Percentiles rank a stretch among this genome's conserved stretches.
Evolutionary conservation across 192 early-diverging fungal species (phyloP).

Genomic region (Oehlia diaphana): DNA sequence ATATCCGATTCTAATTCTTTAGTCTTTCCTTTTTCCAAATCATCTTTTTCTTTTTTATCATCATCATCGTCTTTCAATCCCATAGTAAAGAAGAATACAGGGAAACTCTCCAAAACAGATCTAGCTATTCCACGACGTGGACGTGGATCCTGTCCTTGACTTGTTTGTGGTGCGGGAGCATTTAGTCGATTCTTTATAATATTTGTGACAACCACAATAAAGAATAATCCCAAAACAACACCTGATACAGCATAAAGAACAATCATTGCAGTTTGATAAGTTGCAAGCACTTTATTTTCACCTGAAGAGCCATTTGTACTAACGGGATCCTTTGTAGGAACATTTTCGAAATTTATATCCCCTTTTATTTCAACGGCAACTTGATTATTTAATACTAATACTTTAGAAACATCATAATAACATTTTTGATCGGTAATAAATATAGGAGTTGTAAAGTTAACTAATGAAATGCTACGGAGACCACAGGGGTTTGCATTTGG

Average conservation of each 20-base stretch:
- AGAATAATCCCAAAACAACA: constrained; percentile 23
- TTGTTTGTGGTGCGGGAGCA: neutral
- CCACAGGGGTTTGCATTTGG: neutral
- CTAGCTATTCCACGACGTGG: constrained; percentile 2
- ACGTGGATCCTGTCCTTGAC: neutral
- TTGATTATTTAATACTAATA: neutral
- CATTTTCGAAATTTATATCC: neutral
- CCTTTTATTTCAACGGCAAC: neutral
- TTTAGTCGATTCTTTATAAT: constrained; percentile 10
- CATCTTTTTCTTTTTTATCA: neutral
- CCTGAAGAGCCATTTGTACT: neutral
- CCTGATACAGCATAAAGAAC: constrained; percentile 23
- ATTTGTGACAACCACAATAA: constrained; percentile 19
- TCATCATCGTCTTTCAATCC: neutral
- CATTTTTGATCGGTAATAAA: neutral
- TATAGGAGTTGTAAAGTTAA: neutral
- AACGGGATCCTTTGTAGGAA: neutral
- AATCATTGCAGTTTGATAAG: constrained; percentile 26
- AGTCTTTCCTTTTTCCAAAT: neutral
- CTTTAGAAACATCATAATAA: neutral
- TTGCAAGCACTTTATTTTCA: neutral
- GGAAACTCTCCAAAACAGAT: constrained; percentile 27
- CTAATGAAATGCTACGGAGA: neutral
- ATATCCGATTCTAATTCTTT: neutral
- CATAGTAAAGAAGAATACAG: constrained; percentile 23